phyloP scores from a whole-genome alignment of 345 rosid genomes.

The Eucalyptus guilfoylei region DNA sequence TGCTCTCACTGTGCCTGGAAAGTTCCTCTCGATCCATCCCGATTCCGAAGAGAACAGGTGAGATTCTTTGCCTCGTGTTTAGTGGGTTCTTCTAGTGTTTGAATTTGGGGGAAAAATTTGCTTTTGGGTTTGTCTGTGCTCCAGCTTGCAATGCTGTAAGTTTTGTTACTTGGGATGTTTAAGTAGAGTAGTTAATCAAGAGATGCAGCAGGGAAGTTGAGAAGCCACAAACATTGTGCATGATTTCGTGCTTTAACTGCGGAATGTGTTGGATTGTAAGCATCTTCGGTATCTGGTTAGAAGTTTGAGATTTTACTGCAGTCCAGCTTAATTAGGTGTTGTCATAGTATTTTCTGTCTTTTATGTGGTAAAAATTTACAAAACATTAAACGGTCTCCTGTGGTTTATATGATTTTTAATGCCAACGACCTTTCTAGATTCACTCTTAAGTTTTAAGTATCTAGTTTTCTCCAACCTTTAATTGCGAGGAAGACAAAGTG shows the following conservation, averaged over 20 bases:
- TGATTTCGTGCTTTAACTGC: background rate
- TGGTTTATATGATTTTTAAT: background rate
- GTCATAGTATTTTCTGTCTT: background rate
- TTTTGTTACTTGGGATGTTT: background rate
- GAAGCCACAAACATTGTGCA: background rate
- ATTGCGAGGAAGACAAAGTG: background rate
- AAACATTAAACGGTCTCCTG: background rate
- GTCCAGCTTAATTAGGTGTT: background rate
- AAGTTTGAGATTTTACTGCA: background rate
- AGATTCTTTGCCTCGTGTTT: background rate
- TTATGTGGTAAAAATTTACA: background rate
- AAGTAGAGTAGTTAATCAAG: background rate
- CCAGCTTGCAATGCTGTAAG: background rate
- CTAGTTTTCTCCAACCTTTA: background rate
- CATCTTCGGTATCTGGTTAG: background rate
- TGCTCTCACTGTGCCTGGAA: constrained; percentile 79
- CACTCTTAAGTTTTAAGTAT: background rate
- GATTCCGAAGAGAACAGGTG: constrained; percentile 95
- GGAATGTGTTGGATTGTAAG: background rate
- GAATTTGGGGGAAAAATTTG: background rate
- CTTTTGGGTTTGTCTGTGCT: background rate
- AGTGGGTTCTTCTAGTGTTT: background rate
- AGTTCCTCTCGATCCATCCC: constrained; percentile 77
- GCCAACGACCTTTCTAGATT: background rate
- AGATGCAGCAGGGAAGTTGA: background rate